Conservation (phyloP, 2,329 filamentous ascomycete species). For the Fusarium cyanostomum region DNA sequence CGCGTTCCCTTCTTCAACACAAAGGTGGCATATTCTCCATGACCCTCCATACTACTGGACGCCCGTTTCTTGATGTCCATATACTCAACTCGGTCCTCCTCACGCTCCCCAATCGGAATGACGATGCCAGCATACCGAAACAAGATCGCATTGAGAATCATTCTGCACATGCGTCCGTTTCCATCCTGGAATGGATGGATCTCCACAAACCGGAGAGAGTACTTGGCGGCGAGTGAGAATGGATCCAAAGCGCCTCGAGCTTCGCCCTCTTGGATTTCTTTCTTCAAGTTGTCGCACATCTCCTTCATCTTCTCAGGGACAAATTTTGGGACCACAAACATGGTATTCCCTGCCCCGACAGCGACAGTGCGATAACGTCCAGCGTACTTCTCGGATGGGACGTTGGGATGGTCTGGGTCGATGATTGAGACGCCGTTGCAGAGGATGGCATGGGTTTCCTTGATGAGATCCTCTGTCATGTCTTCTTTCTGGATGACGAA, state of each 20-base stretch:
- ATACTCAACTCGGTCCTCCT: slow-evolving; percentile 32
- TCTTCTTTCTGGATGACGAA: slow-evolving; percentile 14
- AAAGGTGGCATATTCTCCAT: slow-evolving; percentile 43
- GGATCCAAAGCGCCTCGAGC: slow-evolving; percentile 34
- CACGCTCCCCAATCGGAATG: slow-evolving; percentile 34
- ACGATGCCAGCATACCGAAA: slow-evolving; percentile 43
- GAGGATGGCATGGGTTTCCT: slow-evolving; percentile 31
- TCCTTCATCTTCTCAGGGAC: slow-evolving; percentile 42
- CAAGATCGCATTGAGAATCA: slow-evolving; percentile 50
- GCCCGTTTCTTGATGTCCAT: slow-evolving; percentile 40
- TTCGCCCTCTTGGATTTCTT: slow-evolving; percentile 18
- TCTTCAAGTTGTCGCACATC: slow-evolving; percentile 36
- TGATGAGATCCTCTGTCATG: slow-evolving; percentile 33
- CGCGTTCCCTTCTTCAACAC: slow-evolving; percentile 27
- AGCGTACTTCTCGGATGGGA: slow-evolving; percentile 32
- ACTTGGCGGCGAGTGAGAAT: slow-evolving; percentile 44
- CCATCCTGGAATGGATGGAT: slow-evolving; percentile 54
- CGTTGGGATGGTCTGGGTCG: not conserved
- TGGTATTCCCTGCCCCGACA: slow-evolving; percentile 41
- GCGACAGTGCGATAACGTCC: slow-evolving; percentile 37
- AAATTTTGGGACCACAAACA: slow-evolving; percentile 40
- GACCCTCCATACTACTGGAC: slow-evolving; percentile 35
- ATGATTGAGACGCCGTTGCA: slow-evolving; percentile 11
- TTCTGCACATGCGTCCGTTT: slow-evolving; percentile 50
- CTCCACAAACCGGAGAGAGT: slow-evolving; percentile 45